Percentiles rank a stretch among this genome's conserved stretches.
These are phyloP conservation scores for Rhynchospora pubera DNA, from an alignment of 176 grass and related monocot species.

Conservation along the genomic window DNA sequence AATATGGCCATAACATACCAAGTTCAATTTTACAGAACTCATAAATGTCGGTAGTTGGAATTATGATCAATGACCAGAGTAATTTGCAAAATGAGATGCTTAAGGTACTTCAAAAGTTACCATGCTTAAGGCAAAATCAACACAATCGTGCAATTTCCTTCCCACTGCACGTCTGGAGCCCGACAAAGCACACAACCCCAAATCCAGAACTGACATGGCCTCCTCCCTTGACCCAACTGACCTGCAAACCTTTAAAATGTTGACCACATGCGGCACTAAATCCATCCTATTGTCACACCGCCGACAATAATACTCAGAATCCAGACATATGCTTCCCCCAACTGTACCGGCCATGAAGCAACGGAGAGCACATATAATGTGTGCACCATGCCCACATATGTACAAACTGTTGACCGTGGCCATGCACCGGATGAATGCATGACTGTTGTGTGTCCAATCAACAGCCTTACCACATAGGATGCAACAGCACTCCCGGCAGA, in stretches of 20 bases:
- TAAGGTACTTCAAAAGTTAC: constrained; percentile 30
- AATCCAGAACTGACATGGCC: constrained; percentile 52
- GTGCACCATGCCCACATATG: constrained; percentile 78
- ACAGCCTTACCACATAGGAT: constrained; percentile 59
- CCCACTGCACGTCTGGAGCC: constrained; percentile 40
- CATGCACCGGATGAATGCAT: constrained; percentile 66
- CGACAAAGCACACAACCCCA: constrained; percentile 59
- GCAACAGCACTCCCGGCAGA: constrained; percentile 91
- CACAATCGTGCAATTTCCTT: constrained; percentile 46
- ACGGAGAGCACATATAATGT: constrained; percentile 77
- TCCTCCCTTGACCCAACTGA: constrained; percentile 52
- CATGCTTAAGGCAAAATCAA: constrained; percentile 46
- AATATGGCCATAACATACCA: not conserved
- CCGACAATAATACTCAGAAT: constrained; percentile 86
- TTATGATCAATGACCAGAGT: not conserved
- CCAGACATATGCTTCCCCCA: constrained; percentile 64
- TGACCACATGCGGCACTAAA: constrained; percentile 53
- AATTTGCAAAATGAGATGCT: not conserved
- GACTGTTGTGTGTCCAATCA: constrained; percentile 53
- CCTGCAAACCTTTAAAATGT: constrained; percentile 41
- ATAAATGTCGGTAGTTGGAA: not conserved
- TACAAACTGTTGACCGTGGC: constrained; percentile 45
- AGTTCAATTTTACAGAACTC: constrained; percentile 1
- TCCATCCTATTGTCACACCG: constrained; percentile 85
- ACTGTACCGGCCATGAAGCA: constrained; percentile 88